These are phyloP conservation scores for Cercospora zeae-maydis DNA, from an alignment of 2,329 filamentous ascomycete genomes.

Conservation along the genomic window DNA sequence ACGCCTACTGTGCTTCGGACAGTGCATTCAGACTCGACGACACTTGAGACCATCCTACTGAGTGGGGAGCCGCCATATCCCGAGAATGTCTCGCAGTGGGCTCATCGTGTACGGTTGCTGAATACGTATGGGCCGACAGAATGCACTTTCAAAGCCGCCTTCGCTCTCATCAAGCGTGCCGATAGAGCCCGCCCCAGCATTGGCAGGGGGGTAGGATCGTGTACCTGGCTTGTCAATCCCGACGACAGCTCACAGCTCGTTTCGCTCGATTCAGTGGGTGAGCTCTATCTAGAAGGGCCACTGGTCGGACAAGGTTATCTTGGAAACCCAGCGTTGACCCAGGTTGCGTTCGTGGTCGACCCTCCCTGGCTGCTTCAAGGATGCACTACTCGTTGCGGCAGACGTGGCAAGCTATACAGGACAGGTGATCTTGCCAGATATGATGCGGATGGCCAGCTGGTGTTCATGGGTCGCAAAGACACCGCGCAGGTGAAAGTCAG, in stretches of 20 bases:
- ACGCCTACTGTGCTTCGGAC: conserved; percentile 55
- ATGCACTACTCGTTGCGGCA: conserved; percentile 30
- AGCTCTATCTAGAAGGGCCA: conserved; percentile 47
- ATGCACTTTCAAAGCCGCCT: conserved; percentile 21
- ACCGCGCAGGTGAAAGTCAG: conserved; percentile 62
- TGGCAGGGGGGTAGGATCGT: conserved; percentile 19
- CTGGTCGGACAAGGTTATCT: conserved; percentile 47
- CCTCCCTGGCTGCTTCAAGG: conserved; percentile 27
- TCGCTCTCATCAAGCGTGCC: background rate
- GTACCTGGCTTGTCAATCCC: conserved; percentile 35
- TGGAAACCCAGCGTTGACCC: conserved; percentile 31
- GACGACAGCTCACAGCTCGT: conserved; percentile 32
- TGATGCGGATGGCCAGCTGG: conserved; percentile 51
- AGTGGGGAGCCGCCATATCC: conserved; percentile 42
- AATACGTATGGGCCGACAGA: conserved; percentile 48
- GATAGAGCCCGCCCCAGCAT: conserved; percentile 5
- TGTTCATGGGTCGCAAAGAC: conserved; percentile 58
- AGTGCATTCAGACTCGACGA: conserved; percentile 34
- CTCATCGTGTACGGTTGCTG: conserved; percentile 38
- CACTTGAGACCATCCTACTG: conserved; percentile 11
- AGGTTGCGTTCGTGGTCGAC: conserved; percentile 34
- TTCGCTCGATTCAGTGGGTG: conserved; percentile 47
- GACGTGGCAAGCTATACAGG: conserved; percentile 54
- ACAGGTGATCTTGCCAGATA: conserved; percentile 59
- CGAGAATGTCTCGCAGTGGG: conserved; percentile 40